phyloP scores from a whole-genome alignment of 805 yeast species.

The Dipodascus geniculatus region DNA sequence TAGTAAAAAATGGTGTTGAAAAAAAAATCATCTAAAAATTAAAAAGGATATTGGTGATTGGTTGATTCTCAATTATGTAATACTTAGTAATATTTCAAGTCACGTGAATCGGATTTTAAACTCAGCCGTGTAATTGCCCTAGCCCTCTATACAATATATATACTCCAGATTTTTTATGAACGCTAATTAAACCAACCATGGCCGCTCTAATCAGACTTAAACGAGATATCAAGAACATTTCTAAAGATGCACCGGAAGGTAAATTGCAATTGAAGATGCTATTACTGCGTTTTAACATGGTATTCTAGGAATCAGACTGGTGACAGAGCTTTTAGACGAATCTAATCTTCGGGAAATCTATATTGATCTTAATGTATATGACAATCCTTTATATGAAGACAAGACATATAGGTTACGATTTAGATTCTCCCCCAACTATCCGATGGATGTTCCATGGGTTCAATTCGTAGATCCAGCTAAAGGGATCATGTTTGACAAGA shows the following conservation, averaged over 20 bases:
- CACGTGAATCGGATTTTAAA: no score
- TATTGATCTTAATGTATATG: slow-evolving; percentile 13
- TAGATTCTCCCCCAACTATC: slow-evolving; percentile 36
- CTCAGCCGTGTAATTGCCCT: background rate
- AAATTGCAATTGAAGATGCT: background rate
- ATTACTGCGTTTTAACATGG: background rate
- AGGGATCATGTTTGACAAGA: slow-evolving; percentile 7
- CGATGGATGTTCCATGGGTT: slow-evolving; percentile 48
- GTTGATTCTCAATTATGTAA: background rate
- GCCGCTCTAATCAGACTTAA: slow-evolving; percentile 1
- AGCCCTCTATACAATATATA: background rate
- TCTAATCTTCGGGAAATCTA: background rate
- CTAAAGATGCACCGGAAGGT: background rate
- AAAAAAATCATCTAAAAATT: background rate
- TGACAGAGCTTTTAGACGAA: background rate
- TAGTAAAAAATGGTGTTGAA: background rate
- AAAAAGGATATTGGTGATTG: background rate
- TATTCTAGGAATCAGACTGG: background rate
- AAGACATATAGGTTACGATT: slow-evolving; percentile 34
- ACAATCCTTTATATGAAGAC: slow-evolving; percentile 28
- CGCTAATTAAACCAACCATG: no score
- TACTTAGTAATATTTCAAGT: no score
- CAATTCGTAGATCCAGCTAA: slow-evolving; percentile 30
- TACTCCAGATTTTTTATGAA: no score
- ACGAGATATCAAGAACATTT: background rate